Evolutionary conservation across 306 rosid species (phyloP), one percentile per base, ranked within the genome.

Genomic region (Coriaria nepalensis): DNA sequence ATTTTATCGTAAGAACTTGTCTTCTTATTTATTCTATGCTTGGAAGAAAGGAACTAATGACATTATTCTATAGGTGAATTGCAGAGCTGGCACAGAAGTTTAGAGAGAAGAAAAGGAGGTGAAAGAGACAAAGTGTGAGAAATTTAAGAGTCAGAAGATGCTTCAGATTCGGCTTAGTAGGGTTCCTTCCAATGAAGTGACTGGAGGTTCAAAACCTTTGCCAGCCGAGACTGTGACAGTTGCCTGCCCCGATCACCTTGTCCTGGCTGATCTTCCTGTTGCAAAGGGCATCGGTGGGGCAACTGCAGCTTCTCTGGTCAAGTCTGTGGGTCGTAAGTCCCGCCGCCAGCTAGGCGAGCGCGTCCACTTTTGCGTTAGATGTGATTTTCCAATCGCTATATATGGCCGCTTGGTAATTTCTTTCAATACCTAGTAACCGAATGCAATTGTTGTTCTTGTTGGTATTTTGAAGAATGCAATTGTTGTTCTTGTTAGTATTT

Each of bases 331-430:
- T 9, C 88, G 96, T 12, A 78, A 83, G 67, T 86, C 99, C 49
- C 96, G 96, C 47, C 93, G 99, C 56, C 99, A 83, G 66, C 99
- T 86, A 40, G 99, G 99, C 0, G 94, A 92, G 50, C 77, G 99
- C 4, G 94, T 82, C 37, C 99, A 92, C 69, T 86, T 92, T 66
- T 92, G 99, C 52, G 99, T 92, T 56, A 78, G 94, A 43, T 92
- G 99, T 56, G 99, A 86, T 70, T 86, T 71, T 52, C 99, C 99
- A 0, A 74, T 92, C 4, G 87, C 96, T 40, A 72, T 78, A 38
- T 92, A 82, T 64, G 99, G 99, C 50, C 79, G 94, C 40, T 73
- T 92, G 94, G 99, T 92, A 69, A 13, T 57, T 20, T 33, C 9
- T 51, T 29, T 35, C 11, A 37, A 5, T 35, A 11, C 57, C 10